A percentile compares a stretch with the other conserved stretches of the same genome.
phyloP scores from a whole-genome alignment of 2,329 filamentous ascomycete species.

The Gaeumannomyces tritici region DNA sequence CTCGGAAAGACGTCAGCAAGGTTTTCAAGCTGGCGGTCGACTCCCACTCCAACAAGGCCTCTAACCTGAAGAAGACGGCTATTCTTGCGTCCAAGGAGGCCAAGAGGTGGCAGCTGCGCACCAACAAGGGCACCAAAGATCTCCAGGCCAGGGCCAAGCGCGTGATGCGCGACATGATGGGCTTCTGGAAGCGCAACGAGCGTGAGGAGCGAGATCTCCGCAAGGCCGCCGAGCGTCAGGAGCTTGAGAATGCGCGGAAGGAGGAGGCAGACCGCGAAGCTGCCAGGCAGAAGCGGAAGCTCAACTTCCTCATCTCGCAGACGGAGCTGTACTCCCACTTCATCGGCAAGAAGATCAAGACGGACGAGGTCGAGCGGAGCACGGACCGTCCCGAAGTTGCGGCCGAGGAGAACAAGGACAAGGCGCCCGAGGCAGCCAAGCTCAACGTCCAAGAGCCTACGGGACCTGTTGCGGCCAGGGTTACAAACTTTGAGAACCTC shows the following conservation, averaged over 20 bases:
- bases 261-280: conserved; percentile 96
- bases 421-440: conserved; percentile 25
- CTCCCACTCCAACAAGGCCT: conserved; percentile 76
- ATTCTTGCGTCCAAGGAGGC: conserved; percentile 96
- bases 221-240: conserved; percentile 89
- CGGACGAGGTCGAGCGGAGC: conserved; percentile 83
- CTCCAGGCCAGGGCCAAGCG: conserved; percentile 94
- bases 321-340: conserved; percentile 99
- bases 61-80: conserved; percentile 96
- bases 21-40: conserved; percentile 80
- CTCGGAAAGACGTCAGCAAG: conserved; percentile 87
- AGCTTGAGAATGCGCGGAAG: conserved; percentile 92
- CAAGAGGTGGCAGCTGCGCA: conserved; percentile 91
- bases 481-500: conserved; percentile 88
- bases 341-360: conserved; percentile 98
- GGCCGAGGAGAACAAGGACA: conserved; percentile 35
- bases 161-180: conserved; percentile 99
- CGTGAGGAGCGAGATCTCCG: conserved; percentile 91
- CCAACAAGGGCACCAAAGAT: conserved; percentile 98
- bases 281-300: conserved; percentile 93
- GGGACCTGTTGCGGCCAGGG: conserved; percentile 53
- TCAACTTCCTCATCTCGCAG: conserved; percentile 98
- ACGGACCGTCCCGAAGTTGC: conserved; percentile 72
- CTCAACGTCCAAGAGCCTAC: conserved; percentile 42
- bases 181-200: conserved; percentile 99